Conservation (phyloP, 257 asterid genomes). For the Jacaranda copaia region DNA sequence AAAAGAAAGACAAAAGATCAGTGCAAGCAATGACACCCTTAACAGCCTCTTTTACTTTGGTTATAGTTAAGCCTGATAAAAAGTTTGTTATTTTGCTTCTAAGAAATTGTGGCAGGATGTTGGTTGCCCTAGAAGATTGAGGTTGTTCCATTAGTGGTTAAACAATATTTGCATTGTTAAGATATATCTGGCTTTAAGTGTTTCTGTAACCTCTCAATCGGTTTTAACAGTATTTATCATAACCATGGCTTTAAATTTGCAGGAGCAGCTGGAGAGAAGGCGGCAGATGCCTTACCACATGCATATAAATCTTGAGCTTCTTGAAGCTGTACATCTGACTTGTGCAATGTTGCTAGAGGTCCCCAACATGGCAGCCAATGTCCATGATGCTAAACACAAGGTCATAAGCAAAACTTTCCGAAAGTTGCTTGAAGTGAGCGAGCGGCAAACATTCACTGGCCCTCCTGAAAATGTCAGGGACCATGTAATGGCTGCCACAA, state of each 20-base stretch:
- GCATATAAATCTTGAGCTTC: conserved; percentile 98
- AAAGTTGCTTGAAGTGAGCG: conserved; percentile 78
- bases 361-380: conserved; percentile 94
- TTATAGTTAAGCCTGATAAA: background rate
- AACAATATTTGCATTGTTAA: background rate
- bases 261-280: conserved; percentile 96
- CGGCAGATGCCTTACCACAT: conserved; percentile 99
- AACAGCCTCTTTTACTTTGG: too few relatives aligned
- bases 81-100: background rate
- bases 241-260: conserved; percentile 18
- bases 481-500: conserved; percentile 93
- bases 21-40: too few relatives aligned
- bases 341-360: conserved; percentile 96
- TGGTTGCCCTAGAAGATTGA: background rate
- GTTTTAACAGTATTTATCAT: background rate
- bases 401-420: conserved; percentile 85
- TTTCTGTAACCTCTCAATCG: background rate
- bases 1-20: too few relatives aligned
- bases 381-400: conserved; percentile 81
- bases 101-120: background rate
- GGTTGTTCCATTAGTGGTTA: too few relatives aligned
- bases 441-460: conserved; percentile 88
- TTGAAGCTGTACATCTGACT: conserved; percentile 92
- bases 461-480: conserved; percentile 99
- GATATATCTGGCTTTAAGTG: background rate